Conservation (phyloP, 2,329 filamentous ascomycete species). For the Ophiocordyceps unilateralis region DNA sequence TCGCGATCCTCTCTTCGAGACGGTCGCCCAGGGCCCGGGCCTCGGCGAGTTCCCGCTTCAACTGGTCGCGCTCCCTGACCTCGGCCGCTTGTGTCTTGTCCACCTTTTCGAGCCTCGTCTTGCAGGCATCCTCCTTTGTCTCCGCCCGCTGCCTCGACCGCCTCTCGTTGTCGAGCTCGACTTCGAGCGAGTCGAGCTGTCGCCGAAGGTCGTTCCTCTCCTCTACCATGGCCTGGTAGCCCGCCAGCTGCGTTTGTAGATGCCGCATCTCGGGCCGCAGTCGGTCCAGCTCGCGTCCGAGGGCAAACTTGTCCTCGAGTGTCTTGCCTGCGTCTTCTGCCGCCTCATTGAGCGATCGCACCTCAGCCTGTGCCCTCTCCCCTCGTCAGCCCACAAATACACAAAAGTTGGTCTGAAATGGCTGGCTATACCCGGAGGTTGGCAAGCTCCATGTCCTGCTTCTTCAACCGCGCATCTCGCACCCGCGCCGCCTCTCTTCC, state of each 20-base stretch:
- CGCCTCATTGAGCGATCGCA: conserved; percentile 48
- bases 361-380: conserved; percentile 39
- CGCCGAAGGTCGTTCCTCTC: conserved; percentile 70
- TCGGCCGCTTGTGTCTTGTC: conserved; percentile 21
- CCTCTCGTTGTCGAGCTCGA: conserved; percentile 68
- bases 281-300: conserved; percentile 32
- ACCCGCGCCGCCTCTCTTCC: conserved; percentile 22
- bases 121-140: conserved; percentile 16
- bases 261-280: conserved; percentile 40
- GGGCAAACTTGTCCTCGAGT: conserved; percentile 38
- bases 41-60: conserved; percentile 32
- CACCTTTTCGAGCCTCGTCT: conserved; percentile 16
- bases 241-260: conserved; percentile 32
- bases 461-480: conserved; percentile 30
- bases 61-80: conserved; percentile 27
- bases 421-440: conserved; percentile 25
- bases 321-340: conserved; percentile 54
- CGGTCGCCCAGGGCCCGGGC: conserved; percentile 44
- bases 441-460: conserved; percentile 29
- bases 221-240: conserved; percentile 50
- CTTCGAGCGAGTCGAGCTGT: conserved; percentile 59
- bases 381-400: neutral
- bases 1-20: conserved; percentile 54
- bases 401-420: neutral
- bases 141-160: conserved; percentile 17